Evolutionary conservation across 441 rosid genomes (phyloP).

Genomic region (Adansonia gregorii): DNA sequence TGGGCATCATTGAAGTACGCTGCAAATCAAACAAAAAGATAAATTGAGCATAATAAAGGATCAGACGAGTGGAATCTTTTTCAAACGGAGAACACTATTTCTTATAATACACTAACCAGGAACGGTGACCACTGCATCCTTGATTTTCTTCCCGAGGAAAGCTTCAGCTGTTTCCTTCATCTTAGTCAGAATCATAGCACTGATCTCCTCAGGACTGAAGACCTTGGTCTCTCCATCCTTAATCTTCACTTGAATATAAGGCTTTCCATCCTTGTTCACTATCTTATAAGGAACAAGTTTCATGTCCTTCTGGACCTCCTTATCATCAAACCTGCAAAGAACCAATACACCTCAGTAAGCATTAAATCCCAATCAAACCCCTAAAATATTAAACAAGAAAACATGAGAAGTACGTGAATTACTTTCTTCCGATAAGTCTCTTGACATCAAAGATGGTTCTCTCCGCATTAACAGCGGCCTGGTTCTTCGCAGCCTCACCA

Average conservation of each 20-base stretch:
- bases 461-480: slow-evolving; percentile 77
- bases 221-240: slow-evolving; percentile 96
- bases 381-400: not conserved
- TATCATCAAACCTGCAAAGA: slow-evolving; percentile 72
- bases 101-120: slow-evolving; percentile 58
- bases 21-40: slow-evolving; percentile 33
- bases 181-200: slow-evolving; percentile 82
- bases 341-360: slow-evolving; percentile 8
- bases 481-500: slow-evolving; percentile 97
- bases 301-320: slow-evolving; percentile 93
- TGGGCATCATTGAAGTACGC: slow-evolving; percentile 97
- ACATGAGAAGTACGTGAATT: slow-evolving; percentile 22
- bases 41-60: slow-evolving; percentile 14
- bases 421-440: slow-evolving; percentile 97
- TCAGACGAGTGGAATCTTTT: not conserved
- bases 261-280: slow-evolving; percentile 91
- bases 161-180: slow-evolving; percentile 99
- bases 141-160: slow-evolving; percentile 95
- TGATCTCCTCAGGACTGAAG: slow-evolving; percentile 90
- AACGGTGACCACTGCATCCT: slow-evolving; percentile 99
- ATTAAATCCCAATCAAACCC: not conserved
- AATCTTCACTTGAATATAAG: slow-evolving; percentile 83
- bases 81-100: not conserved
- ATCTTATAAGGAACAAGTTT: slow-evolving; percentile 89
- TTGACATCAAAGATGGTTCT: slow-evolving; percentile 91